Evolutionary conservation across 768 basidiomycete genomes (phyloP), one percentile per base, ranked within the genome.

Genomic region (Suillus paluster): DNA sequence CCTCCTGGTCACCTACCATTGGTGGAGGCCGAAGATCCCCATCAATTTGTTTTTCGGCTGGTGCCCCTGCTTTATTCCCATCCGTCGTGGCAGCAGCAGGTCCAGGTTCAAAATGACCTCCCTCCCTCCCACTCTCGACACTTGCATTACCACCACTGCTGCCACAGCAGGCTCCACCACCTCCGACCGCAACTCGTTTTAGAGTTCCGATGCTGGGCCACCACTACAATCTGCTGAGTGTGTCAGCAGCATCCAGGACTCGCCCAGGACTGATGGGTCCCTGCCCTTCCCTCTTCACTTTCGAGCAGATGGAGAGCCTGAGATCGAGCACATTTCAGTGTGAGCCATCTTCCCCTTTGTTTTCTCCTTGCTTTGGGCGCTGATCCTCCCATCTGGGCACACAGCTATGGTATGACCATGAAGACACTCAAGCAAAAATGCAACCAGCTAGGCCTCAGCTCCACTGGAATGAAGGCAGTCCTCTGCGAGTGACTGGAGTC

Each of bases 271-370:
- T 1, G 39, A 17, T 15, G 3, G 17, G 39, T 15, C 39, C 57
- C 42, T 58, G 21, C 58, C 48, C 5, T 59, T 59, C 39, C 58
- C 58, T 9, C n/a, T 49, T 11, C n/a, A 33, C 3, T 39, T 59
- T 3, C 33, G 38, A 23, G 11, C 14, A 11, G 21, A 38, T 17
- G 48, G 58, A n/a, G 58, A 48, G 46, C 49, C 49, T 6, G 15
- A 19, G 30, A 36, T 59, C 11, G 19, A 25, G 33, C 25, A 50
- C 30, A 36, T 59, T 19, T 8, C 27, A n/a, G 21, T 50, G 58
- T 59, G 44, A 36, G 58, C 50, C 58, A n/a, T n/a, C n/a, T n/a
- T n/a, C n/a, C n/a, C n/a, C n/a, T n/a, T n/a, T n/a, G n/a, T n/a
- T n/a, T n/a, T n/a, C n/a, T n/a, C n/a, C n/a, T n/a, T n/a, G n/a